Base-by-base conservation (phyloP, 129 eudicot species). In the Flaveria trinervia region DNA sequence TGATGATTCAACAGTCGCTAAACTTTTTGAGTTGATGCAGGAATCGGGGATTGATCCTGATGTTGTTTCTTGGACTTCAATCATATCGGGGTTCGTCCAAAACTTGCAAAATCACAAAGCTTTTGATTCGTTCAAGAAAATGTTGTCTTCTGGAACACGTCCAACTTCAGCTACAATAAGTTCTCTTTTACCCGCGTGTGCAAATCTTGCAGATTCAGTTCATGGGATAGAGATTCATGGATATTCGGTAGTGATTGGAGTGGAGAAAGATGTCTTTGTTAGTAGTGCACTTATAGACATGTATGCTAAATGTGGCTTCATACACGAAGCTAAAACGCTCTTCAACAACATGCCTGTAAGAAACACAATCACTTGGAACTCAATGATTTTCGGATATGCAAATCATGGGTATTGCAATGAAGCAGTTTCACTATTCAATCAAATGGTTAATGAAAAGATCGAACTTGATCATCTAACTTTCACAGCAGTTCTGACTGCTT, bases 331-430 rank as follows among this genome's bases (percentile, higher is more conserved):
- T 5, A 71, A 62, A 67, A 86, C 79, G 15, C 82, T 92, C 86
- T 92, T 92, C 51, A 45, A 80, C 7, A 83, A 81, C 36, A 89
- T 80, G 89, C 78, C 79, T 26, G 84, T 79, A 72, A 86, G 75
- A 69, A 92, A 84, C 80, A 92, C 86, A 0, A 85, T 88, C 66
- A 86, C 96, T 14, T 89, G 92, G 90, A 92, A 92, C 78, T 88
- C 93, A 0, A 92, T 92, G 97, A 84, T 89, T 26, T 92, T 92
- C 56, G 96, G 93, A 12, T 92, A 70, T 20, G 97, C 96, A 26
- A 89, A 89, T 81, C 89, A 92, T 52, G 97, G 97, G 26, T 49
- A 86, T 69, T 89, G 86, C 74, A 44, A 11, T 20, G 85, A 84
- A 72, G 97, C 92, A 10, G 81, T 89, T 33, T 66, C 72, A 14